These are phyloP conservation scores for Aegilops sharonensis DNA, from an alignment of 176 grass and related monocot species.

Conservation along the genomic window DNA sequence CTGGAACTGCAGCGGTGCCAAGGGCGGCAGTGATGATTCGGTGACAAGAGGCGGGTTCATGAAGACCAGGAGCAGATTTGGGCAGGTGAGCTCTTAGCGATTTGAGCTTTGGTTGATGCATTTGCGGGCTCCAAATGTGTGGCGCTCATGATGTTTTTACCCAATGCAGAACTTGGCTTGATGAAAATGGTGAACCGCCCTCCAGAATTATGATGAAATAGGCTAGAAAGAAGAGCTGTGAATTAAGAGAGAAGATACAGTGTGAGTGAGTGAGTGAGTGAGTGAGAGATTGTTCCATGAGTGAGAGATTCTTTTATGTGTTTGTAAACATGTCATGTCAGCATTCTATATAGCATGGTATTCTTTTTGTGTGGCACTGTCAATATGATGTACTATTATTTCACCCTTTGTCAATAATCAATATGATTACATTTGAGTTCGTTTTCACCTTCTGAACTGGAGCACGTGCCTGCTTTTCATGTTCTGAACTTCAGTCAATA, in stretches of 20 bases:
- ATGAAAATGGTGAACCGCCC: constrained; percentile 9
- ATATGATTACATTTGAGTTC: too few relatives aligned
- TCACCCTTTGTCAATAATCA: neutral
- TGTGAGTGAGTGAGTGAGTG: neutral
- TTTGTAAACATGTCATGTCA: constrained; percentile 37
- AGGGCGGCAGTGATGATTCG: constrained; percentile 22
- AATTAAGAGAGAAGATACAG: constrained; percentile 4
- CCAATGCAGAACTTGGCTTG: constrained; percentile 25
- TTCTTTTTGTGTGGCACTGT: constrained; percentile 23
- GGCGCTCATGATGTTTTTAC: neutral
- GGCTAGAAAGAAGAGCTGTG: neutral
- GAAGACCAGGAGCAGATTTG: constrained; percentile 58
- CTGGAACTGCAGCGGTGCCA: constrained; percentile 49
- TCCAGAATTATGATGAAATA: neutral
- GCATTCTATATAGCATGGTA: constrained; percentile 15
- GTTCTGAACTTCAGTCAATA: constrained; percentile 10
- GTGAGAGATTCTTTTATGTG: constrained; percentile 38
- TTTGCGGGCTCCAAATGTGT: neutral
- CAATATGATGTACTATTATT: constrained; percentile 29
- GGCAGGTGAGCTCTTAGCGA: constrained; percentile 27
- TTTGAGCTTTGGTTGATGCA: neutral
- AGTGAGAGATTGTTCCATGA: neutral
- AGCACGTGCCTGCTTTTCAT: too few relatives aligned
- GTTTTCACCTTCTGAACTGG: too few relatives aligned
- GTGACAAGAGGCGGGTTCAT: constrained; percentile 43